A percentile compares a stretch with the other conserved stretches of the same genome.
Conservation (phyloP, 148 eudicot species). For the Silene conica region DNA sequence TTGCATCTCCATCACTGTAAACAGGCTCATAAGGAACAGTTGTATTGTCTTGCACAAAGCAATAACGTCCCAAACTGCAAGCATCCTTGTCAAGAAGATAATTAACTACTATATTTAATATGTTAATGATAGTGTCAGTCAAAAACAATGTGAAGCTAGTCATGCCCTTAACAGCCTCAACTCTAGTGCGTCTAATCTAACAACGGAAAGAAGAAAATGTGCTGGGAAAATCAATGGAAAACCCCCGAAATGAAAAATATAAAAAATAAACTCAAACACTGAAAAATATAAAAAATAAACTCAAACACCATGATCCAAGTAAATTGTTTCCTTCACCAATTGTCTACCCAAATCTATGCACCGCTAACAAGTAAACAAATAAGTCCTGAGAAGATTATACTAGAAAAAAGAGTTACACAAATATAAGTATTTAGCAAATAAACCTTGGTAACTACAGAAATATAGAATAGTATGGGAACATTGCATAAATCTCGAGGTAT, state of each 20-base stretch:
- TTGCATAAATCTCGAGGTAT: constrained; percentile 66
- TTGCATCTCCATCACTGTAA: constrained; percentile 83
- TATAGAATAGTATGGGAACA: constrained; percentile 14
- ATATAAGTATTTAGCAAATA: not conserved
- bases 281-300: not conserved
- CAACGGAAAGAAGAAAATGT: not conserved
- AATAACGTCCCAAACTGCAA: not conserved
- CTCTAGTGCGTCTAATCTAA: too few species aligned
- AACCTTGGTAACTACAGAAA: not conserved
- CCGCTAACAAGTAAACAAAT: not conserved
- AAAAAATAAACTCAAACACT: not conserved
- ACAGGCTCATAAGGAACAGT: constrained; percentile 83
- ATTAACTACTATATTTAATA: not conserved
- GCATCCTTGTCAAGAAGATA: not conserved
- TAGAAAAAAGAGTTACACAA: not conserved
- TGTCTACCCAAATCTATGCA: not conserved
- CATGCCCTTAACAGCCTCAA: too few species aligned
- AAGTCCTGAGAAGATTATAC: not conserved
- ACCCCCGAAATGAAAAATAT: too few species aligned
- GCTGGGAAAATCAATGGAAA: not conserved
- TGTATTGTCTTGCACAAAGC: constrained; percentile 62
- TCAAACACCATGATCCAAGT: not conserved
- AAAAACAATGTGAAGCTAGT: not conserved
- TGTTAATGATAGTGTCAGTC: not conserved
- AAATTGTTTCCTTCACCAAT: not conserved